These are phyloP conservation scores for Trichoderma citrinoviride DNA, from an alignment of 2,329 filamentous ascomycete species.

Conservation along the genomic window DNA sequence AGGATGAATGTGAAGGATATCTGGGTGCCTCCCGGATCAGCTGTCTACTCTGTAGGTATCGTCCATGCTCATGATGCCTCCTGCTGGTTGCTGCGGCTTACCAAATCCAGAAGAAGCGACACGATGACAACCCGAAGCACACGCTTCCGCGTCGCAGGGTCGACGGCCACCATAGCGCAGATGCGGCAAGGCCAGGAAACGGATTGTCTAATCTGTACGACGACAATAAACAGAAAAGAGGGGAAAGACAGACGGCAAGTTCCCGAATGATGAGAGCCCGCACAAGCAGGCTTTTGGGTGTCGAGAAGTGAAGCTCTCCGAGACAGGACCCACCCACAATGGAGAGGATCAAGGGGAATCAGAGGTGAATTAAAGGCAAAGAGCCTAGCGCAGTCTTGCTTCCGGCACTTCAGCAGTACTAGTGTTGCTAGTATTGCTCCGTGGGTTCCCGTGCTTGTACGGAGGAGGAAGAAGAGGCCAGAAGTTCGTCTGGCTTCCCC, in stretches of 20 bases:
- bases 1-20: slow-evolving; percentile 99
- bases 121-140: slow-evolving; percentile 86
- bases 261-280: not conserved
- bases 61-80: not conserved
- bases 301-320: not conserved
- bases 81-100: slow-evolving; percentile 40
- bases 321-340: not conserved
- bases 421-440: not conserved
- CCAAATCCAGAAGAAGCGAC: slow-evolving; percentile 84
- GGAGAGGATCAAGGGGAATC: not conserved
- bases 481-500: slow-evolving; percentile 5
- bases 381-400: not conserved
- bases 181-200: not conserved
- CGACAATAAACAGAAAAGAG: not conserved
- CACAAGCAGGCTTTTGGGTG: not conserved
- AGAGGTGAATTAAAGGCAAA: not conserved
- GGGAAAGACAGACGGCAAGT: not conserved
- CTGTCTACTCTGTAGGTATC: not conserved
- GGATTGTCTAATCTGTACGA: slow-evolving; percentile 21
- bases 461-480: slow-evolving; percentile 12
- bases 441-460: slow-evolving; percentile 3
- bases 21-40: slow-evolving; percentile 46
- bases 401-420: slow-evolving; percentile 12
- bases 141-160: slow-evolving; percentile 64
- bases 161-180: slow-evolving; percentile 42